Percentiles rank a stretch among this genome's conserved stretches.
phyloP scores from a whole-genome alignment of 192 early-diverging fungal species.

The Coemansia sp. region DNA sequence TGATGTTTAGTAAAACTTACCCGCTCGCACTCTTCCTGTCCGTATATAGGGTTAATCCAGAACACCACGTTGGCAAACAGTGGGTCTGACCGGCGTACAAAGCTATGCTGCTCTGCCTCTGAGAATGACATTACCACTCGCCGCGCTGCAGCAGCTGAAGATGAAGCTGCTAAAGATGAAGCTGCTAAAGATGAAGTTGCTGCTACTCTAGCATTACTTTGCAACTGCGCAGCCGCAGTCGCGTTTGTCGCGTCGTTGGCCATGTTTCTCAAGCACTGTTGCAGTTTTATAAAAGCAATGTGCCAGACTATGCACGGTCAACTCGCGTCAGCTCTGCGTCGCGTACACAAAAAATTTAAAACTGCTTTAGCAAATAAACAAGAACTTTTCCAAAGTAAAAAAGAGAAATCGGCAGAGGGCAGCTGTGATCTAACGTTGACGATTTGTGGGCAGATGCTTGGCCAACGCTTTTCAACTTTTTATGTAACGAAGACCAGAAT shows the following conservation, averaged over 20 bases:
- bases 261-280: not conserved
- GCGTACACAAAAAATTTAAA: not conserved
- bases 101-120: slow-evolving; percentile 31
- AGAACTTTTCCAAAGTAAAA: too few relatives aligned
- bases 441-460: too few relatives aligned
- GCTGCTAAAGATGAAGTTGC: too few relatives aligned
- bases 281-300: too few relatives aligned
- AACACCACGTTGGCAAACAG: slow-evolving; percentile 40
- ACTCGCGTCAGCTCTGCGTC: not conserved
- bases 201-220: too few relatives aligned
- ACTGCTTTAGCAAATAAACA: too few relatives aligned
- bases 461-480: too few relatives aligned
- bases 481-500: too few relatives aligned
- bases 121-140: slow-evolving; percentile 5
- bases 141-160: not conserved
- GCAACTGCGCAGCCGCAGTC: not conserved
- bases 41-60: slow-evolving; percentile 41
- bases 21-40: slow-evolving; percentile 12
- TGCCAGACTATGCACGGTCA: too few relatives aligned
- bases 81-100: slow-evolving; percentile 27
- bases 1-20: slow-evolving; percentile 15
- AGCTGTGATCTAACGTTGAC: too few relatives aligned
- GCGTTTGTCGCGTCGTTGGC: not conserved
- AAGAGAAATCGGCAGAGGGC: too few relatives aligned
- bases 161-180: not conserved